Evolutionary conservation across 1,284 basidiomycete species (phyloP).

Genomic region (Tilletiaria anomala): DNA sequence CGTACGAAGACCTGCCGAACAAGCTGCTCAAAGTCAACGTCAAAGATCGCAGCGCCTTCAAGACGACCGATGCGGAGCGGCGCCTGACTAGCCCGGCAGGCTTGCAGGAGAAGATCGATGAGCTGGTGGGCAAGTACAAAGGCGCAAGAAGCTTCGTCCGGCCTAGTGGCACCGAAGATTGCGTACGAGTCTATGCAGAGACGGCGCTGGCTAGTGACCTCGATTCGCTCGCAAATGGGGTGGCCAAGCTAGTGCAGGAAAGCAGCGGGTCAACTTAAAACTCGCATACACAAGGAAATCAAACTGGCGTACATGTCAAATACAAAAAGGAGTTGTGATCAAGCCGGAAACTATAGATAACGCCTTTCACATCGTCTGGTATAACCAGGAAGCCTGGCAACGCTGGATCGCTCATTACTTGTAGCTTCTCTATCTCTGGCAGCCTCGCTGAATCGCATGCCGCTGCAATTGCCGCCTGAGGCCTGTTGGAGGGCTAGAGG

Average conservation of each 20-base stretch:
- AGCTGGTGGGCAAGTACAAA: conserved; percentile 63
- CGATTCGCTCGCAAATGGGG: conserved; percentile 43
- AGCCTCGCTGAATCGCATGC: no score
- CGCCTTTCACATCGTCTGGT: no score
- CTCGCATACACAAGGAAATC: neutral
- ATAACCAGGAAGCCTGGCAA: neutral
- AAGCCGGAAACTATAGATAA: neutral
- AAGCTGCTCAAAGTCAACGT: conserved; percentile 91
- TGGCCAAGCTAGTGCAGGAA: conserved; percentile 23
- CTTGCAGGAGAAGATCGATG: conserved; percentile 74
- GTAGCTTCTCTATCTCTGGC: neutral
- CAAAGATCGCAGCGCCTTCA: conserved; percentile 65
- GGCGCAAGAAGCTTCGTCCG: conserved; percentile 83
- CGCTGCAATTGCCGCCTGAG: no score
- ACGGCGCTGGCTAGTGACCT: conserved; percentile 59
- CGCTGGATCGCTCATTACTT: neutral
- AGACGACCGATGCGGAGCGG: conserved; percentile 86
- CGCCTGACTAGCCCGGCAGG: conserved; percentile 64
- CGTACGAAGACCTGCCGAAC: conserved; percentile 90
- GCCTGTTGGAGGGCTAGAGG: no score
- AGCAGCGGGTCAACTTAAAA: conserved; percentile 2
- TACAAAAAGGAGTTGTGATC: neutral
- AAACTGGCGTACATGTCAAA: neutral
- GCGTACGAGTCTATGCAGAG: conserved; percentile 94
- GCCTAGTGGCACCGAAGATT: conserved; percentile 95